Evolutionary conservation across 441 rosid genomes (phyloP).

Genomic region (Populus tomentosa): DNA sequence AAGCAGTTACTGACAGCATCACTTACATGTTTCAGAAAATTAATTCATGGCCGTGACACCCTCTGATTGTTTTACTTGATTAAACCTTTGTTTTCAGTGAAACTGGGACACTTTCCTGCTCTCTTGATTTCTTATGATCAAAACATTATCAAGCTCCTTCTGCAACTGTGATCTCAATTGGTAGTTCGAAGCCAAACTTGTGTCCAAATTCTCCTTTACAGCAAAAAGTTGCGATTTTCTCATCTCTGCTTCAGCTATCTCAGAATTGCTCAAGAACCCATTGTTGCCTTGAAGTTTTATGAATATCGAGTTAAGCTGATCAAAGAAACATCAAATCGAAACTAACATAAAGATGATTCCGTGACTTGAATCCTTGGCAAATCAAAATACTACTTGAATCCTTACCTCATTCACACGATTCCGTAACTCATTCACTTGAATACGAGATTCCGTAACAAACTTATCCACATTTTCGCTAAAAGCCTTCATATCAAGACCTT

Average conservation of each 20-base stretch:
- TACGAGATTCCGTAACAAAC: conserved; percentile 34
- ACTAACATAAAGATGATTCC: background rate
- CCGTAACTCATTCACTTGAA: conserved; percentile 37
- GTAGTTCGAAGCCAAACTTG: conserved; percentile 26
- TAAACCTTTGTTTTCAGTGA: background rate
- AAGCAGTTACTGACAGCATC: background rate
- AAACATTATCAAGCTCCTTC: conserved; percentile 24
- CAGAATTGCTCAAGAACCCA: conserved; percentile 24
- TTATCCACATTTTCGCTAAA: conserved; percentile 35
- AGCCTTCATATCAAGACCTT: conserved; percentile 43
- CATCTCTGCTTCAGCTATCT: conserved; percentile 42
- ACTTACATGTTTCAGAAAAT: background rate
- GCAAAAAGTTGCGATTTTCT: conserved; percentile 33
- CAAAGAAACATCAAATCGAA: background rate
- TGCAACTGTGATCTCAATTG: conserved; percentile 33
- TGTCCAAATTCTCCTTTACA: conserved; percentile 28
- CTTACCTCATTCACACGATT: conserved; percentile 34
- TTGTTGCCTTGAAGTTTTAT: conserved; percentile 34
- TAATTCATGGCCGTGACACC: no score
- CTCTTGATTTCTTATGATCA: conserved; percentile 7
- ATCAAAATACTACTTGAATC: background rate
- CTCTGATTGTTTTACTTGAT: background rate
- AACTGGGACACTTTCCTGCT: background rate
- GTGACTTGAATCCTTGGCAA: background rate
- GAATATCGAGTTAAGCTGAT: conserved; percentile 35